Base-by-base conservation (phyloP, 306 rosid genomes). In the Gynostemma pentaphyllum region DNA sequence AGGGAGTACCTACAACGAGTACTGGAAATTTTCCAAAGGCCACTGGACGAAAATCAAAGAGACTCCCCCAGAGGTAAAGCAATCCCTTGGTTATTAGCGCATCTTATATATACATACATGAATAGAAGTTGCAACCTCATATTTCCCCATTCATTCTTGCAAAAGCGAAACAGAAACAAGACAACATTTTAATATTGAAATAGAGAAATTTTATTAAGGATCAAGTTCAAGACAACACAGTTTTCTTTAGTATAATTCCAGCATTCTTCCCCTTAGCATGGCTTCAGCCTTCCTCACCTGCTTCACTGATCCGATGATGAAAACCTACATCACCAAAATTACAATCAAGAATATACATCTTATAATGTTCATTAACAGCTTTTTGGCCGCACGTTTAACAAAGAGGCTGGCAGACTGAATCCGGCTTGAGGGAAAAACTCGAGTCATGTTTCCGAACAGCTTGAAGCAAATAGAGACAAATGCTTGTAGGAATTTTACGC, bases 261-360 rank as follows among this genome's bases (percentile, higher is more conserved):
- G 45, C 81, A 86, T 67, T 81, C 90, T 84, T 69, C 99, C 99
- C 78, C 99, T 83, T 34, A 94, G 41, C 82, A 94, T 82, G 69
- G 99, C 99, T 78, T 84, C 96, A 5, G 99, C 96, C 76, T 92
- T 92, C 78, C 81, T 88, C 90, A 94, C 97, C 75, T 94, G 81
- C 79, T 71, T 76, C 80, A 80, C 89, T 26, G 86, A 82, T 77
- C 99, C 99, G 19, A 94, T 80, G 72, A 94, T 72, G 71, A 94
- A 88, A 23, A 84, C 97, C 99, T 92, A 21, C 16, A 2, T 62
- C 30, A 67, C 66, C 68, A 63, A 65, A 16, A 64, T 64, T 4
- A 14, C 13, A 59, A 36, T 57, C 30, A 46, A n/a, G 10, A n/a
- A n/a, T 16, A 53, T 44, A 44, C 4, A 23, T 3, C 8, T 36